Percentiles rank a stretch among this genome's conserved stretches.
Evolutionary conservation across 1,284 basidiomycete species (phyloP).

Genomic region (Heterobasidion occidentale): DNA sequence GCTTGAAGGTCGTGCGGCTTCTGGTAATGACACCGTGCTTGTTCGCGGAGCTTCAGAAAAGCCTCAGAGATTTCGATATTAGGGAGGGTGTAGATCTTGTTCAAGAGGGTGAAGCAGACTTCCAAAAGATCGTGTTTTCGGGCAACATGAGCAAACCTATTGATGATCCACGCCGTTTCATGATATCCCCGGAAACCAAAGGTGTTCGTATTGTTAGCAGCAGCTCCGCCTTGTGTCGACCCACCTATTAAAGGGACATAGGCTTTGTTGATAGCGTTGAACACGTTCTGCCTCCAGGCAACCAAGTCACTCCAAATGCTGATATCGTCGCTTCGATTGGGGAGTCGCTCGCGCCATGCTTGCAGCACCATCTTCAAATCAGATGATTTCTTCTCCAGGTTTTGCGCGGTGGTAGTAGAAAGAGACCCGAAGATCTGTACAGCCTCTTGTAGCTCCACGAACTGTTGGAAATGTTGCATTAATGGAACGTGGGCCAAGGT

Average conservation of each 20-base stretch:
- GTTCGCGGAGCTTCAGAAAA: constrained; percentile 97
- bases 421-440: constrained; percentile 92
- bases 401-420: constrained; percentile 80
- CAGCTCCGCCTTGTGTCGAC: constrained; percentile 38
- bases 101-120: constrained; percentile 91
- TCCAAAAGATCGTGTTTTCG: constrained; percentile 95
- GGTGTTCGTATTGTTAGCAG: constrained; percentile 63
- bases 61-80: constrained; percentile 99
- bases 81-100: constrained; percentile 97
- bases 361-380: constrained; percentile 96
- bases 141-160: constrained; percentile 99
- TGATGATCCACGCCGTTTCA: constrained; percentile 99
- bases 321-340: constrained; percentile 99
- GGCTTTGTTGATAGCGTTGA: constrained; percentile 90
- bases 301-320: constrained; percentile 98
- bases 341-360: constrained; percentile 95
- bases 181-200: constrained; percentile 98
- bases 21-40: constrained; percentile 99
- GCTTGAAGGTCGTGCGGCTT: constrained; percentile 90
- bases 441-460: constrained; percentile 96
- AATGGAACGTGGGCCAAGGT: constrained; percentile 92
- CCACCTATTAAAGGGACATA: constrained; percentile 86
- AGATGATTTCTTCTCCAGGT: constrained; percentile 90
- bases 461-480: constrained; percentile 97
- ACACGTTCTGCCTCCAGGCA: constrained; percentile 93